phyloP scores from a whole-genome alignment of 441 rosid species.

The Capsella rubella region DNA sequence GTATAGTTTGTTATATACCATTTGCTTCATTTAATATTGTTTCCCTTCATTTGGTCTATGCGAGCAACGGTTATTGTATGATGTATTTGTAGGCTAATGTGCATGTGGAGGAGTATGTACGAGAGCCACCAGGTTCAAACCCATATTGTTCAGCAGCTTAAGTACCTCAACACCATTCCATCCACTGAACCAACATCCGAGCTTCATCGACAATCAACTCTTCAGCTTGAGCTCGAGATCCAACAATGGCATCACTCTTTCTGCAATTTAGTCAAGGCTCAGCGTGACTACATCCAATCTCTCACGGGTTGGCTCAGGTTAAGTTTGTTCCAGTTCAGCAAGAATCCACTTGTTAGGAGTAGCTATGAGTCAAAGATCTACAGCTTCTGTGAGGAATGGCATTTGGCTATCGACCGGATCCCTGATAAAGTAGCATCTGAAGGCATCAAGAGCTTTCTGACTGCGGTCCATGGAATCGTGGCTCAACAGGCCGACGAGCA shows the following conservation, averaged over 20 bases:
- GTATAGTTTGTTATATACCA: neutral
- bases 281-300: slow-evolving; percentile 83
- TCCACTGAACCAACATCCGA: slow-evolving; percentile 84
- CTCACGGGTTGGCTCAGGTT: slow-evolving; percentile 93
- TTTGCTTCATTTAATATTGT: slow-evolving; percentile 16
- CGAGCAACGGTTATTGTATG: slow-evolving; percentile 19
- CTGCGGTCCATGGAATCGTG: slow-evolving; percentile 78
- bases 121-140: slow-evolving; percentile 96
- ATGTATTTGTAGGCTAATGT: slow-evolving; percentile 65
- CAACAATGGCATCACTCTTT: slow-evolving; percentile 94
- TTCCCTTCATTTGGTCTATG: neutral
- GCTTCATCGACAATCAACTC: slow-evolving; percentile 89
- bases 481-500: slow-evolving; percentile 84
- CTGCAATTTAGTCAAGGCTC: slow-evolving; percentile 77
- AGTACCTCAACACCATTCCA: slow-evolving; percentile 81
- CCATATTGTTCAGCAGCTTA: slow-evolving; percentile 93
- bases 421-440: slow-evolving; percentile 96
- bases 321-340: slow-evolving; percentile 87
- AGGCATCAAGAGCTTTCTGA: slow-evolving; percentile 85
- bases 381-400: slow-evolving; percentile 88
- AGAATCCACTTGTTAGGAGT: slow-evolving; percentile 53
- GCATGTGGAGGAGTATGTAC: slow-evolving; percentile 99
- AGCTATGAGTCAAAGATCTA: slow-evolving; percentile 76
- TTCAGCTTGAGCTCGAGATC: slow-evolving; percentile 87
- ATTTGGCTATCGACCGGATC: slow-evolving; percentile 75